Conservation (phyloP, 495 filamentous ascomycete genomes). For the Tuber brumale region DNA sequence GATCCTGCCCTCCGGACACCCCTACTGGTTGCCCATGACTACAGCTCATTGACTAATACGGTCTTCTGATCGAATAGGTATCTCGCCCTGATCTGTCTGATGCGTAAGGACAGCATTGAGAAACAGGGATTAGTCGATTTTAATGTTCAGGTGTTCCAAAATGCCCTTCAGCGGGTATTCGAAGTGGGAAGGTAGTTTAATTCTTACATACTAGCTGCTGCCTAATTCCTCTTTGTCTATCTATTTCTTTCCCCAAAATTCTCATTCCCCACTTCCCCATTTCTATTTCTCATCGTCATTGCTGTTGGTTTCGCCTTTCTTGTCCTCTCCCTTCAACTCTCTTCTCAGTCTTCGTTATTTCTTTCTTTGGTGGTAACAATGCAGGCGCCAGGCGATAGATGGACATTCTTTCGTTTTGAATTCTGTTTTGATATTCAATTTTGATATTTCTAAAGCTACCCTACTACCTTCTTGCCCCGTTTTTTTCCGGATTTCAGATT, state of each 20-base stretch:
- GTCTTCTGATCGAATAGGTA: constrained; percentile 28
- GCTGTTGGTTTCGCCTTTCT: not conserved
- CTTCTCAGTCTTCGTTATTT: not conserved
- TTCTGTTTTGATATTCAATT: not conserved
- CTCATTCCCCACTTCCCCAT: not conserved
- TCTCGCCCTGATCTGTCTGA: constrained; percentile 40
- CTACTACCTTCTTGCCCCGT: not conserved
- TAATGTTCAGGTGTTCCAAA: constrained; percentile 57
- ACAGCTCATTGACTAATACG: not conserved
- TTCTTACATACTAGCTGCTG: not conserved
- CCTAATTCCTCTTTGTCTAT: not conserved
- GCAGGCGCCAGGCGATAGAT: constrained; percentile 5
- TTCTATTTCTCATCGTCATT: not conserved
- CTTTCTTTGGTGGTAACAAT: not conserved
- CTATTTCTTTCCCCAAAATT: not conserved
- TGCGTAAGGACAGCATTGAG: constrained; percentile 44
- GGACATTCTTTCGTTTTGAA: not conserved
- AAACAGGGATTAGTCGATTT: constrained; percentile 57
- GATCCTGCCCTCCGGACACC: not conserved
- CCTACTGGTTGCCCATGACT: not conserved
- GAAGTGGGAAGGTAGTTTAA: constrained; percentile 41
- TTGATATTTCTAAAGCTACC: not conserved
- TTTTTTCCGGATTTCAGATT: not conserved
- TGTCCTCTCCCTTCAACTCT: not conserved
- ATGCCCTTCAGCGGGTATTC: constrained; percentile 55